Percentiles rank a stretch among this genome's conserved stretches.
Conservation (phyloP, 2,329 filamentous ascomycete species). For the Hypoxylon sp. region DNA sequence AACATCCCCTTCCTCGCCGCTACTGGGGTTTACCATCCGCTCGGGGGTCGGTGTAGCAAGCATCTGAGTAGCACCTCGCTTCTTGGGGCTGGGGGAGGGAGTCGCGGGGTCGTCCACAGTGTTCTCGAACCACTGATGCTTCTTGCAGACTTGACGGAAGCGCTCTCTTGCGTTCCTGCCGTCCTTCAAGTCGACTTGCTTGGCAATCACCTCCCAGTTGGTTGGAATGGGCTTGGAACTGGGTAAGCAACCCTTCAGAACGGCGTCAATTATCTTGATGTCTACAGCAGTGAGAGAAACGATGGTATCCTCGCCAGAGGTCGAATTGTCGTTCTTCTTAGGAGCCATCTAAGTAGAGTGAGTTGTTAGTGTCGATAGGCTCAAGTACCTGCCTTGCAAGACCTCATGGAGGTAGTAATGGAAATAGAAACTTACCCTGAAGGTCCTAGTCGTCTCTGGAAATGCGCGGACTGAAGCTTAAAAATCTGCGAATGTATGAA, state of each 20-base stretch:
- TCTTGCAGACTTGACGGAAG: slow-evolving; percentile 34
- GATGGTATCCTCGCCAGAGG: neutral
- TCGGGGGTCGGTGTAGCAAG: neutral
- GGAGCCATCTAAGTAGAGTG: slow-evolving; percentile 20
- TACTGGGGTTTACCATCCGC: neutral
- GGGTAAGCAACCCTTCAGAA: slow-evolving; percentile 16
- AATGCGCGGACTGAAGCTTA: neutral
- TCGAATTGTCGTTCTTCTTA: slow-evolving; percentile 12
- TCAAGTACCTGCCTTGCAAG: neutral
- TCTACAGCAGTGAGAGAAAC: slow-evolving; percentile 1
- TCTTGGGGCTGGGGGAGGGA: slow-evolving; percentile 5
- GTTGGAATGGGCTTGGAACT: neutral
- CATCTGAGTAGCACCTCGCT: neutral
- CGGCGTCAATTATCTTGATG: slow-evolving; percentile 17
- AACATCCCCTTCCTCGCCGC: slow-evolving; percentile 18
- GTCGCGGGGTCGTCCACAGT: neutral
- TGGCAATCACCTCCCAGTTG: slow-evolving; percentile 8
- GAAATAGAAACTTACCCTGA: neutral
- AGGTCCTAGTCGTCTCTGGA: neutral
- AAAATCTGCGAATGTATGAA: neutral
- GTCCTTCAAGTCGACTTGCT: slow-evolving; percentile 15
- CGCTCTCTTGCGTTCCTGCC: slow-evolving; percentile 4
- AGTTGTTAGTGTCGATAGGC: neutral
- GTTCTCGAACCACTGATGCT: slow-evolving; percentile 23
- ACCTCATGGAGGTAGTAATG: neutral